Percentiles rank a stretch among this genome's conserved stretches.
Conservation (phyloP, 208 protist genomes). For the Angomonas ambiguus region DNA sequence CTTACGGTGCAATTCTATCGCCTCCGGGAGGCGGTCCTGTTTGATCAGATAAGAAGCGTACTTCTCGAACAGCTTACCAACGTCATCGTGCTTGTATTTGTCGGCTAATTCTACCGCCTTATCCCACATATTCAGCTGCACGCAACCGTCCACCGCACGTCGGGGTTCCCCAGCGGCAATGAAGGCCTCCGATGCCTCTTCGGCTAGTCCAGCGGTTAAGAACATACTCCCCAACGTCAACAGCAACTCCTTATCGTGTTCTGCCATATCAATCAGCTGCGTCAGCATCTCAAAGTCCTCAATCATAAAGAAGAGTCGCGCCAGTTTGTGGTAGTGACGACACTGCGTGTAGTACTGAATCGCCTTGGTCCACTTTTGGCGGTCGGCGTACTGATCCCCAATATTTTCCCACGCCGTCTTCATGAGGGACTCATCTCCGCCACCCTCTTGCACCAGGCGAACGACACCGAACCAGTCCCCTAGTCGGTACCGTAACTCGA, state of each 20-base stretch:
- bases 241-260: slow-evolving; percentile 90
- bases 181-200: slow-evolving; percentile 88
- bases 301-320: slow-evolving; percentile 86
- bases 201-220: slow-evolving; percentile 85
- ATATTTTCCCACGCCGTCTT: slow-evolving; percentile 90
- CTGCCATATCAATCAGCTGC: slow-evolving; percentile 80
- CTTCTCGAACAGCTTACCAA: slow-evolving; percentile 83
- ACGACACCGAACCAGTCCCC: slow-evolving; percentile 96
- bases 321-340: slow-evolving; percentile 85
- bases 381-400: slow-evolving; percentile 94
- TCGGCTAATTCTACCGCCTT: slow-evolving; percentile 89
- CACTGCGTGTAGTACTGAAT: slow-evolving; percentile 94
- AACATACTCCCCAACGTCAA: slow-evolving; percentile 88
- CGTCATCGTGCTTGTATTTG: slow-evolving; percentile 86
- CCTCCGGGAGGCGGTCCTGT: slow-evolving; percentile 85
- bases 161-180: slow-evolving; percentile 83
- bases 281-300: slow-evolving; percentile 92
- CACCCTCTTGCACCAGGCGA: slow-evolving; percentile 89
- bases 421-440: slow-evolving; percentile 90
- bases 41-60: slow-evolving; percentile 90
- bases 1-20: slow-evolving; percentile 96
- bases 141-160: slow-evolving; percentile 92
- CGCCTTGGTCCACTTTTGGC: slow-evolving; percentile 94
- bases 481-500: slow-evolving; percentile 88
- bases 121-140: slow-evolving; percentile 93